These are phyloP conservation scores for Colletotrichum kahawae DNA, from an alignment of 2,329 filamentous ascomycete species.

Conservation along the genomic window DNA sequence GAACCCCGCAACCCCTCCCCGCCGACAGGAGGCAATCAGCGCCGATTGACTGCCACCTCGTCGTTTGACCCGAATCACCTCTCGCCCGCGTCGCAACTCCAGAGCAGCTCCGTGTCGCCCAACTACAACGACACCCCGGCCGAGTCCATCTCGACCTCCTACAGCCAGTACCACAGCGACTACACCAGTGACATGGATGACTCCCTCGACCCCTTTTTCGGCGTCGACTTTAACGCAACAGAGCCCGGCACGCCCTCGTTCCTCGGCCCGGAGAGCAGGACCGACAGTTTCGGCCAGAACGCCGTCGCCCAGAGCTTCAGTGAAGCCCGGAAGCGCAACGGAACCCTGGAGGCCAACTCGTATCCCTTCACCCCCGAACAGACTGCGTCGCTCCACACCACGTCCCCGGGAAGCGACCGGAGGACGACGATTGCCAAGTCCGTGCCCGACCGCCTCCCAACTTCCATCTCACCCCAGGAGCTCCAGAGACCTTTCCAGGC, in stretches of 20 bases:
- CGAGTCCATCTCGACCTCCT: constrained; percentile 50
- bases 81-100: constrained; percentile 48
- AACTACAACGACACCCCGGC: constrained; percentile 44
- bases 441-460: constrained; percentile 28
- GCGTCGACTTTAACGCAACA: constrained; percentile 49
- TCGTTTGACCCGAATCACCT: constrained; percentile 43
- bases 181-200: constrained; percentile 45
- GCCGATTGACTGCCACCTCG: constrained; percentile 33
- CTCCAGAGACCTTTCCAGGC: constrained; percentile 45
- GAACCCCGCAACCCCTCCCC: constrained; percentile 36
- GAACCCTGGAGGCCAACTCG: constrained; percentile 26
- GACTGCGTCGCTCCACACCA: constrained; percentile 53
- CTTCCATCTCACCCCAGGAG: constrained; percentile 47
- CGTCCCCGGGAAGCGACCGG: constrained; percentile 43
- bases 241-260: constrained; percentile 50
- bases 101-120: constrained; percentile 45
- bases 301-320: neutral
- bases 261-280: constrained; percentile 34
- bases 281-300: constrained; percentile 22
- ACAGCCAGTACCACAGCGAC: constrained; percentile 56
- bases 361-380: constrained; percentile 58
- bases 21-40: constrained; percentile 24
- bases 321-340: constrained; percentile 9
- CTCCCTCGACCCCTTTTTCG: constrained; percentile 56
- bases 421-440: constrained; percentile 29